A percentile compares a stretch with the other conserved stretches of the same genome.
phyloP scores from a whole-genome alignment of 495 filamentous ascomycete species.

The Bathelium albidoporum region DNA sequence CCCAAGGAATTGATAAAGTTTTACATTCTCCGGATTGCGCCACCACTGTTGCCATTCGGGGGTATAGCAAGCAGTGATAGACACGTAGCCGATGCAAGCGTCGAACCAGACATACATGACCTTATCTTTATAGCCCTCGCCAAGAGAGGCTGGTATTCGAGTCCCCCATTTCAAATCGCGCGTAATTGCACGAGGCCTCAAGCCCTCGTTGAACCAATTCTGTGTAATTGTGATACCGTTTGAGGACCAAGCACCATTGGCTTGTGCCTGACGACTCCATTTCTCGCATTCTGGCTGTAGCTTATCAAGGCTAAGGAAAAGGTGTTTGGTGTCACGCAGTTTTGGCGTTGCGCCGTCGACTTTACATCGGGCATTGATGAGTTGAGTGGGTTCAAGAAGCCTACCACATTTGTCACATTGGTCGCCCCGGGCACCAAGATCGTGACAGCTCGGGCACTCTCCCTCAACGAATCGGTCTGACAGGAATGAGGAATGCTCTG shows the following conservation, averaged over 20 bases:
- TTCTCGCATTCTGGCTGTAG: slow-evolving; percentile 60
- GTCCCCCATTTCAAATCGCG: slow-evolving; percentile 51
- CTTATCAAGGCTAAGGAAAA: slow-evolving; percentile 72
- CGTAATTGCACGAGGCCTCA: slow-evolving; percentile 82
- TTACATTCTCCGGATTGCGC: slow-evolving; percentile 78
- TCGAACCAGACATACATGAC: slow-evolving; percentile 99
- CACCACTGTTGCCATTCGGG: slow-evolving; percentile 93
- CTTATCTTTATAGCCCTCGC: slow-evolving; percentile 56
- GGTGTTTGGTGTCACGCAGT: slow-evolving; percentile 57
- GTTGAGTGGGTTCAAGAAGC: slow-evolving; percentile 66
- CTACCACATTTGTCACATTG: slow-evolving; percentile 82
- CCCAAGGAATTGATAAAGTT: slow-evolving; percentile 94
- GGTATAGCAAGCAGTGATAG: slow-evolving; percentile 89
- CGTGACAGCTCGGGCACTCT: slow-evolving; percentile 69
- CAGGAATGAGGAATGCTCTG: slow-evolving; percentile 67
- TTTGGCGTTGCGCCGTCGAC: slow-evolving; percentile 71
- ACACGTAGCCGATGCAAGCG: slow-evolving; percentile 91
- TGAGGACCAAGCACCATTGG: slow-evolving; percentile 61
- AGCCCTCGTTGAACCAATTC: slow-evolving; percentile 71
- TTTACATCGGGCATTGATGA: slow-evolving; percentile 57
- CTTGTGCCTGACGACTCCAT: slow-evolving; percentile 53
- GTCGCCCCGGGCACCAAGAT: slow-evolving; percentile 72
- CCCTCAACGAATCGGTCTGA: slow-evolving; percentile 93
- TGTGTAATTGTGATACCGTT: slow-evolving; percentile 52
- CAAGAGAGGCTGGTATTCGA: slow-evolving; percentile 34